Evolutionary conservation across 768 basidiomycete species (phyloP).

Genomic region (Lactarius quietus): DNA sequence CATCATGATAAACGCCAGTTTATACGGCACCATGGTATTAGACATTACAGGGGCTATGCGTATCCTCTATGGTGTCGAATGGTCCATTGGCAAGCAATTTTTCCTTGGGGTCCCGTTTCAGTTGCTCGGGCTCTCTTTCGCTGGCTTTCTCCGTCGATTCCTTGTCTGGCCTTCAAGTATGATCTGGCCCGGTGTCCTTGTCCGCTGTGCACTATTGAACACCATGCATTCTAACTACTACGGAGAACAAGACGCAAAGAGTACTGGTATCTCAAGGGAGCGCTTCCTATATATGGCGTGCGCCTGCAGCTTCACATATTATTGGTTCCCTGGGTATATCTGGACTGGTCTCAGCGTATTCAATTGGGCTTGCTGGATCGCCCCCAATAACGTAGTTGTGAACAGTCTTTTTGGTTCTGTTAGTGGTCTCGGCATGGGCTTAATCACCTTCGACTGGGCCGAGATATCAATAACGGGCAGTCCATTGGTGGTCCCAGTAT

Average conservation of each 20-base stretch:
- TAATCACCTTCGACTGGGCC: conserved; percentile 83
- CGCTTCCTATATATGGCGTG: conserved; percentile 70
- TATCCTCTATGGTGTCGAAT: conserved; percentile 59
- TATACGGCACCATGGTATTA: too few species aligned
- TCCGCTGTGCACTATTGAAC: conserved; percentile 82
- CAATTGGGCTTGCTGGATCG: conserved; percentile 93
- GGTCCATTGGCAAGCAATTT: conserved; percentile 57
- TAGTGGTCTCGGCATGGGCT: conserved; percentile 76
- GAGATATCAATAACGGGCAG: conserved; percentile 73
- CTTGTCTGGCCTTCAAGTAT: conserved; percentile 83
- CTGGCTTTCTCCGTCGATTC: conserved; percentile 71
- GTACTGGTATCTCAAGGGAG: conserved; percentile 75
- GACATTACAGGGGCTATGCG: conserved; percentile 66
- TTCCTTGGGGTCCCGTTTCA: conserved; percentile 61
- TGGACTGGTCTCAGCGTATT: conserved; percentile 83
- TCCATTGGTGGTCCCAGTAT: conserved; percentile 77
- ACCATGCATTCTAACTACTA: conserved; percentile 79
- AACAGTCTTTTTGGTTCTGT: conserved; percentile 71
- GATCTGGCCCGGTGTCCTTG: conserved; percentile 87
- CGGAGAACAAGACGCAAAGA: conserved; percentile 59
- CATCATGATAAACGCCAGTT: conserved; percentile 77
- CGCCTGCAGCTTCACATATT: conserved; percentile 61
- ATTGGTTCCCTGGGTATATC: conserved; percentile 80
- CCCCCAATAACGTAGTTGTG: conserved; percentile 66
- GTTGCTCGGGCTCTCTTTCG: conserved; percentile 65